phyloP scores from a whole-genome alignment of 768 basidiomycete species.

The Suillus cothurnatus region DNA sequence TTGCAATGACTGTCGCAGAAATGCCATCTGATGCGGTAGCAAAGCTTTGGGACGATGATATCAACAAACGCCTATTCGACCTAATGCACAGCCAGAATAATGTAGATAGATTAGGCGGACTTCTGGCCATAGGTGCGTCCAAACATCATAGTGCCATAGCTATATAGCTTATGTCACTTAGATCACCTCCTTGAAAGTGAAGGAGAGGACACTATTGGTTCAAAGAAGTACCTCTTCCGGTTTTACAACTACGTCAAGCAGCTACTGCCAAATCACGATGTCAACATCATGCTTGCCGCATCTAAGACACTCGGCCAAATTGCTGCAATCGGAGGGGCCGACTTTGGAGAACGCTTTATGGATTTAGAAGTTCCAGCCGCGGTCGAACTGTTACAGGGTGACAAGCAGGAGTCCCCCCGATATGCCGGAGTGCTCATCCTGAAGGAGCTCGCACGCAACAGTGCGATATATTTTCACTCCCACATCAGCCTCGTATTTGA shows the following conservation, averaged over 20 bases:
- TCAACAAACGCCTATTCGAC: slow-evolving; percentile 78
- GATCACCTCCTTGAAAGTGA: slow-evolving; percentile 79
- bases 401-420: slow-evolving; percentile 75
- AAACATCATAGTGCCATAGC: slow-evolving; percentile 1
- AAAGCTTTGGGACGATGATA: slow-evolving; percentile 85
- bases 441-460: slow-evolving; percentile 91
- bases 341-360: slow-evolving; percentile 89
- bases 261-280: slow-evolving; percentile 87
- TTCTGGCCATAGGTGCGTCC: slow-evolving; percentile 80
- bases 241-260: slow-evolving; percentile 94
- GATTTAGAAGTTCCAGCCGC: slow-evolving; percentile 86
- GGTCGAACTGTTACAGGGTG: slow-evolving; percentile 76
- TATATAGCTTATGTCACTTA: slow-evolving; percentile 22
- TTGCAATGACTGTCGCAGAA: slow-evolving; percentile 71
- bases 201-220: slow-evolving; percentile 79
- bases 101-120: slow-evolving; percentile 81
- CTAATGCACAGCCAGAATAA: slow-evolving; percentile 81
- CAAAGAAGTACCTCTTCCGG: slow-evolving; percentile 78
- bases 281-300: slow-evolving; percentile 91
- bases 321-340: slow-evolving; percentile 77
- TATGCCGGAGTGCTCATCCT: slow-evolving; percentile 94
- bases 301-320: slow-evolving; percentile 92
- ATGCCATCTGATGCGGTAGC: slow-evolving; percentile 80
- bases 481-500: slow-evolving; percentile 89
- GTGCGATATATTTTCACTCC: slow-evolving; percentile 83